Evolutionary conservation across 176 grass and related monocot species (phyloP).

Genomic region (Zea luxurians): DNA sequence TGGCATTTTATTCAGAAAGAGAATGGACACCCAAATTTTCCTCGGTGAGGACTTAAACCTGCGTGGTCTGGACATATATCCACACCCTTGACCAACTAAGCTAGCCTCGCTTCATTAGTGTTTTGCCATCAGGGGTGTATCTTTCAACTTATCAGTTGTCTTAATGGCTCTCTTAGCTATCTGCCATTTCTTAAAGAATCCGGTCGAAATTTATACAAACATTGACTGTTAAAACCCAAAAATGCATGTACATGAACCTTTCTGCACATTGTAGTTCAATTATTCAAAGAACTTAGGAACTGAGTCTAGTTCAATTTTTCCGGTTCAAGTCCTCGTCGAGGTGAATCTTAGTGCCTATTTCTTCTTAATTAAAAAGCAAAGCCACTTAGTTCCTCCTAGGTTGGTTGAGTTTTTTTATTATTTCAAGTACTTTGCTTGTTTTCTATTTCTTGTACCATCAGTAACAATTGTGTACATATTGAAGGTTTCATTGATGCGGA

Average conservation of each 20-base stretch:
- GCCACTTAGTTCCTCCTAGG: neutral
- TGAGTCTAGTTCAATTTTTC: neutral
- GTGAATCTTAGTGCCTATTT: neutral
- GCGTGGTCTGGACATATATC: neutral
- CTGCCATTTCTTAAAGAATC: neutral
- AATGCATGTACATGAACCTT: slow-evolving; percentile 9
- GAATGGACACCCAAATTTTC: neutral
- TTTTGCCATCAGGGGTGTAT: neutral
- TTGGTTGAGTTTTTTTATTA: neutral
- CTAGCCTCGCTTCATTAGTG: neutral
- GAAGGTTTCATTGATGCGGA: slow-evolving; percentile 84
- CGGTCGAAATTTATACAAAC: neutral
- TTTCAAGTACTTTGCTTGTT: neutral
- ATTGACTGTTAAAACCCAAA: neutral
- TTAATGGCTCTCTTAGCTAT: neutral
- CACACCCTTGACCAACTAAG: neutral
- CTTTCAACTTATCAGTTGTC: neutral
- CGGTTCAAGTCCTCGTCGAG: neutral
- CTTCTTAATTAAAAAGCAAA: neutral
- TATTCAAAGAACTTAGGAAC: neutral
- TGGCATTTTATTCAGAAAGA: neutral
- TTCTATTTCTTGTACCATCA: slow-evolving; percentile 14
- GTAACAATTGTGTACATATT: slow-evolving; percentile 34
- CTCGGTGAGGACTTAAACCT: neutral
- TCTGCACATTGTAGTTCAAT: neutral